Base-by-base conservation (phyloP, 495 filamentous ascomycete genomes). In the Aspergillus avenaceus region DNA sequence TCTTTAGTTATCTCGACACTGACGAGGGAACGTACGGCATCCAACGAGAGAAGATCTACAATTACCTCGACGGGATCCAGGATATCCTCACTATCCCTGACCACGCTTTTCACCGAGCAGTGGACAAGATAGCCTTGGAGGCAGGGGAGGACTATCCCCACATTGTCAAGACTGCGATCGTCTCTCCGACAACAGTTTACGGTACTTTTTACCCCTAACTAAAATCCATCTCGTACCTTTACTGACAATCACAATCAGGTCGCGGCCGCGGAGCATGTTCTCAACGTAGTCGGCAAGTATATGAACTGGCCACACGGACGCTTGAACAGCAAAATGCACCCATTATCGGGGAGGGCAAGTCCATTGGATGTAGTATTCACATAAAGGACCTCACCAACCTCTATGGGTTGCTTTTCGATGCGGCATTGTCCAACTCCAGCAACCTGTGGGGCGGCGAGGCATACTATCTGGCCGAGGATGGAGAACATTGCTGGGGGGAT, bases 101-200 rank as follows among this genome's bases (percentile, higher is more conserved):
- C 41, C 44, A 53, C n/a, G 76, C 72, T 0, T 56, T 57, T 1
- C 79, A 81, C 58, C 67, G 74, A 5, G 60, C 71, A 52, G 71
- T 75, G 12, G 77, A 82, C 51, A 74, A 68, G 38, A 61, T 75
- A 28, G 62, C 79, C 8, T 60, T 80, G 8, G 63, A 40, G 0
- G 61, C 67, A 1, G 62, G 59, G 9, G 53, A 47, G 1, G 34
- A 11, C 22, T 19, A 74, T 45, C 54, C 65, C 11, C 61, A 67
- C 19, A 65, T 58, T 14, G 62, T 83, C 4, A 74, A 72, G 50
- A 79, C 78, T 0, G 79, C 83, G 4, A 80, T 89, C 54, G 72
- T 88, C 14, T 82, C 73, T 24, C 84, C 85, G 3, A 81, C 83
- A 1, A 77, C 75, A 8, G 87, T 88, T 56, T 88, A 86, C 60